Evolutionary conservation across 1,284 basidiomycete genomes (phyloP).

Genomic region (Cystobasidium slooffiae): DNA sequence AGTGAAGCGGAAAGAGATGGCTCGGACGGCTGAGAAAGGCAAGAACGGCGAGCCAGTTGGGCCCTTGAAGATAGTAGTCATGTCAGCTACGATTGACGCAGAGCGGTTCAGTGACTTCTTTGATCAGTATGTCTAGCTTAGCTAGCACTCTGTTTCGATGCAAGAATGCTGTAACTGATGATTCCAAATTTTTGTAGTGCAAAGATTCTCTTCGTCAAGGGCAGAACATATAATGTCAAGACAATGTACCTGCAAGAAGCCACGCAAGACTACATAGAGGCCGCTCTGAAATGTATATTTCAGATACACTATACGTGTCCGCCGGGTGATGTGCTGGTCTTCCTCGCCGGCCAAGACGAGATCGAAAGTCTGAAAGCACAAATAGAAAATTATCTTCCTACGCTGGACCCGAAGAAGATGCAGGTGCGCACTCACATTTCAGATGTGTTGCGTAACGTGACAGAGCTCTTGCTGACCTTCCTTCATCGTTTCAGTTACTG

Average conservation of each 20-base stretch:
- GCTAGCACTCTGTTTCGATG: slow-evolving; percentile 35
- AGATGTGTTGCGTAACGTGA: neutral
- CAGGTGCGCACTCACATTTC: slow-evolving; percentile 44
- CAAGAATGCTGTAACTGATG: slow-evolving; percentile 47
- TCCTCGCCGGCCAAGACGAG: slow-evolving; percentile 95
- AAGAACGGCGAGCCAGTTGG: slow-evolving; percentile 42
- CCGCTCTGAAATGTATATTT: slow-evolving; percentile 85
- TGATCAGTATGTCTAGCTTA: slow-evolving; percentile 64
- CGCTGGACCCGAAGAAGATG: slow-evolving; percentile 45
- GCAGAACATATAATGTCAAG: slow-evolving; percentile 85
- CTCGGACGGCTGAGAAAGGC: slow-evolving; percentile 56
- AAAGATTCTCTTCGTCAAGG: slow-evolving; percentile 86
- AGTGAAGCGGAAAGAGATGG: slow-evolving; percentile 60
- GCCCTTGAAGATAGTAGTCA: slow-evolving; percentile 84
- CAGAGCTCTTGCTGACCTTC: neutral
- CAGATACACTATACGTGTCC: slow-evolving; percentile 82
- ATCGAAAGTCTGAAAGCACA: slow-evolving; percentile 84
- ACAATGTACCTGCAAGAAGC: slow-evolving; percentile 67
- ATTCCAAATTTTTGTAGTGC: slow-evolving; percentile 65
- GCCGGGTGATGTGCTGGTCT: slow-evolving; percentile 87
- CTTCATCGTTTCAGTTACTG: slow-evolving; percentile 64
- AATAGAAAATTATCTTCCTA: slow-evolving; percentile 64
- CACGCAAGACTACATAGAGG: slow-evolving; percentile 84
- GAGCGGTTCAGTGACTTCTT: slow-evolving; percentile 91
- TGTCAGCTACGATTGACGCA: slow-evolving; percentile 96